Base-by-base conservation (phyloP, 495 filamentous ascomycete genomes). In the Hypomontagnella monticulosa region DNA sequence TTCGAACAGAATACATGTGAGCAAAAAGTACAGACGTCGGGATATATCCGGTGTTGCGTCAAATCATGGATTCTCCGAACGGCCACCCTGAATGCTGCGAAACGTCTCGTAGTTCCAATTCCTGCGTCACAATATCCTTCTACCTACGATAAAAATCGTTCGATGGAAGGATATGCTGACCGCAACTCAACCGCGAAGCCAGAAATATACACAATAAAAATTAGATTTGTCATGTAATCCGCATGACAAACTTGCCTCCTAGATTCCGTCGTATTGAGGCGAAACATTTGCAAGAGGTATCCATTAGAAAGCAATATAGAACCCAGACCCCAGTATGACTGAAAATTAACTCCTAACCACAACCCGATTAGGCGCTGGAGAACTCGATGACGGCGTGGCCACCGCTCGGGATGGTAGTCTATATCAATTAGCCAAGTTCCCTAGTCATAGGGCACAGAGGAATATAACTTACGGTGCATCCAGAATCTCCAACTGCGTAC, bases 381-480 rank as follows among this genome's bases (percentile, higher is more conserved):
- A 81, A 75, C 40, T 73, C 70, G 47, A 80, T 69, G 46, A 73
- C 73, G 41, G 71, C 78, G 20, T 57, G 74, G 44, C 72, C 76
- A 60, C 78, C 77, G 15, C 54, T 40, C 4, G 60, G 70, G 67
- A 80, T 70, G 16, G 76, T 76, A 19, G 78, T 76, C 79, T 81
- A 47, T 52, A 56, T 11, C 34, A 8, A 10, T 62, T 71, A 72
- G 76, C 57, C 63, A 62, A 36, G 37, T 5, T 46, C 8, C 20
- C 33, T 2, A 9, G 27, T 55, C 12, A 43, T 4, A 14, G 34
- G 27, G 14, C 27, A 58, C 10, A 14, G 5, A 16, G 15, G 30
- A 11, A 15, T 47, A 6, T 3, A 49, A 82, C 84, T 77, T 82
- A 92, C 90, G 61, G 90, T 92, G 84, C 90, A 93, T 57, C 90